These are phyloP conservation scores for Neofusicoccum sp. DNA, from an alignment of 2,329 filamentous ascomycete genomes.

Conservation along the genomic window DNA sequence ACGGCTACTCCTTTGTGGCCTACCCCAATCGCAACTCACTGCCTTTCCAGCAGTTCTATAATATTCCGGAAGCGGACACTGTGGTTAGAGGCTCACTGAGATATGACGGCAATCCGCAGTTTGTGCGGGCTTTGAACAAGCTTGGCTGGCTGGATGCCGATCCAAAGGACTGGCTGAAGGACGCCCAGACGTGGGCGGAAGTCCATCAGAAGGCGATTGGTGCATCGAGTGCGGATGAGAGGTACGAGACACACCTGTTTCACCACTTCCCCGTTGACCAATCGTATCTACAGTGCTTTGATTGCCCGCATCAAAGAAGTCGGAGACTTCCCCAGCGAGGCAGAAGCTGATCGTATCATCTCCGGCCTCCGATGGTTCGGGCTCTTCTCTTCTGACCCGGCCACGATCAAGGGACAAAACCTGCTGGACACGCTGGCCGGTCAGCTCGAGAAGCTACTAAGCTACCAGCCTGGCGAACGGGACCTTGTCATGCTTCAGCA, in stretches of 20 bases:
- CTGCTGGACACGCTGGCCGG: conserved; percentile 19
- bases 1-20: conserved; percentile 19
- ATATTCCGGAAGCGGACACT: conserved; percentile 17
- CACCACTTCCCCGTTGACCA: no score
- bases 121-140: conserved; percentile 17
- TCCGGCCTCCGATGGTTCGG: conserved; percentile 19
- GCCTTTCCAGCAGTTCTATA: conserved; percentile 14
- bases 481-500: background rate
- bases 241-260: no score
- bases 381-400: conserved; percentile 19
- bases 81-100: conserved; percentile 19
- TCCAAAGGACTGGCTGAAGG: conserved; percentile 20
- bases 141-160: conserved; percentile 18
- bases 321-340: conserved; percentile 5
- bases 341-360: conserved; percentile 19
- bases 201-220: conserved; percentile 16
- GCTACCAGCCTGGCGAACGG: conserved; percentile 4
- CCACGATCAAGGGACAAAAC: conserved; percentile 15
- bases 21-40: conserved; percentile 18
- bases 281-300: background rate
- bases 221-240: conserved; percentile 11
- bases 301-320: background rate
- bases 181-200: conserved; percentile 18
- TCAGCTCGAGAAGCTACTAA: conserved; percentile 12
- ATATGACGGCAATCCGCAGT: conserved; percentile 18